A percentile compares a stretch with the other conserved stretches of the same genome.
Conservation (phyloP, 2,329 filamentous ascomycete species). For the Pestalotiopsis sp. region DNA sequence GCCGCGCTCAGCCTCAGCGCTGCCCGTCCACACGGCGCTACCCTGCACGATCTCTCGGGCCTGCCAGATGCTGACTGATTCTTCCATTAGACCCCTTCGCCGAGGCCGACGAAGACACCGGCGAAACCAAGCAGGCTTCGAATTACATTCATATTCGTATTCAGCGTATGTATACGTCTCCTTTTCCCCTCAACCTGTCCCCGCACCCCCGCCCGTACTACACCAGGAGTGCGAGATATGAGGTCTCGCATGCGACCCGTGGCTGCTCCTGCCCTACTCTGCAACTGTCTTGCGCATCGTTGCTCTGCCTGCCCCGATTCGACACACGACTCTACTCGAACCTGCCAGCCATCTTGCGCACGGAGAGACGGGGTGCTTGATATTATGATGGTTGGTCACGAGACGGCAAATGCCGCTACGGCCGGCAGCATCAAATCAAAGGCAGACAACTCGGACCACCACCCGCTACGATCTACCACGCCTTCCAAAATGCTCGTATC, state of each 20-base stretch:
- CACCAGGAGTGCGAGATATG: background rate
- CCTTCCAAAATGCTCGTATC: background rate
- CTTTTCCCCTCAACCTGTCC: conserved; percentile 5
- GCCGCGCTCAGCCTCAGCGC: background rate
- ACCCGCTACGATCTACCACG: background rate
- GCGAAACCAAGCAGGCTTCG: conserved; percentile 92
- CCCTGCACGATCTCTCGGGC: background rate
- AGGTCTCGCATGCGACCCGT: conserved; percentile 11
- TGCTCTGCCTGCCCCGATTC: background rate
- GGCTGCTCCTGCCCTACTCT: background rate
- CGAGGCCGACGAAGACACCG: conserved; percentile 99
- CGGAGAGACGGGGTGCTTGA: background rate
- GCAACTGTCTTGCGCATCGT: background rate
- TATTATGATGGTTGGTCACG: background rate
- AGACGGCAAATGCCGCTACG: background rate
- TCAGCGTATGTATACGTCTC: conserved; percentile 72
- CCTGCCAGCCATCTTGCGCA: background rate
- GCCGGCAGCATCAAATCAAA: background rate
- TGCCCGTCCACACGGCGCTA: conserved; percentile 1
- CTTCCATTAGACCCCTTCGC: conserved; percentile 89
- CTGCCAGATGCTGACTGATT: conserved; percentile 1
- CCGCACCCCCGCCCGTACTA: background rate
- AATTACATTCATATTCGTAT: conserved; percentile 99
- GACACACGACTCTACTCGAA: background rate
- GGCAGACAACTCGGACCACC: too few relatives aligned